Evolutionary conservation across 2,329 filamentous ascomycete genomes (phyloP), one percentile per base, ranked within the genome.

Genomic region (Achaetomium macrosporum): DNA sequence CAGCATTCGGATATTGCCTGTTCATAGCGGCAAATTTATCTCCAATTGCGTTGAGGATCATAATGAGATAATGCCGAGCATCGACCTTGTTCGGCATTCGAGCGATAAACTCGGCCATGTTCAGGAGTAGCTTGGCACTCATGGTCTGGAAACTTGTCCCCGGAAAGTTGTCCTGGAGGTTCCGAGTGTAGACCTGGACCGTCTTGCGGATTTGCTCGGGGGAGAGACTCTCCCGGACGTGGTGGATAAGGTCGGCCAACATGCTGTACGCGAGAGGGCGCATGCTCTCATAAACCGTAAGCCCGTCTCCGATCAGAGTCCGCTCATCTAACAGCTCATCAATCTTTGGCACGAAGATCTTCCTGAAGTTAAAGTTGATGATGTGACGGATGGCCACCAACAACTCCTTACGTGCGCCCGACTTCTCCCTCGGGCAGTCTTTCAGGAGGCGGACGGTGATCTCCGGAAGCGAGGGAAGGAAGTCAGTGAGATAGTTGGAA

Each of bases 21-120:
- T 99, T 99, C 93, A 99, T 99, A 2, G 90, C 85, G 1, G 91
- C 91, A 66, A 99, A 97, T 67, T 99, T 99, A 66, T 99, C 93
- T 45, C 89, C 93, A 61, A 99, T 97, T 10, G 95, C 93, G 69
- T 97, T 95, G 52, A 99, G 74, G 42, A 99, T 97, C 83, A 95
- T 93, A 65, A 99, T 90, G 56, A 99, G 74, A 67, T 96, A 96
- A 68, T 97, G 91, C 6, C 95, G 85, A 20, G 93, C 93, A 68
- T 99, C 92, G 41, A 87, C 83, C 72, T 97, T 99, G 66, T 96
- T 89, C 17, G 87, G 86, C 62, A 99, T 80, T 68, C 92, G 95
- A 1, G 91, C 89, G 65, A 99, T 99, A 67, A 90, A 95, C 64
- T 99, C 95, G 0, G 92, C 93, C 90, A 99, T 95, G 68, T 99